Evolutionary conservation across 2,329 filamentous ascomycete species (phyloP), one percentile per base, ranked within the genome.

Genomic region (Curvularia sp.): DNA sequence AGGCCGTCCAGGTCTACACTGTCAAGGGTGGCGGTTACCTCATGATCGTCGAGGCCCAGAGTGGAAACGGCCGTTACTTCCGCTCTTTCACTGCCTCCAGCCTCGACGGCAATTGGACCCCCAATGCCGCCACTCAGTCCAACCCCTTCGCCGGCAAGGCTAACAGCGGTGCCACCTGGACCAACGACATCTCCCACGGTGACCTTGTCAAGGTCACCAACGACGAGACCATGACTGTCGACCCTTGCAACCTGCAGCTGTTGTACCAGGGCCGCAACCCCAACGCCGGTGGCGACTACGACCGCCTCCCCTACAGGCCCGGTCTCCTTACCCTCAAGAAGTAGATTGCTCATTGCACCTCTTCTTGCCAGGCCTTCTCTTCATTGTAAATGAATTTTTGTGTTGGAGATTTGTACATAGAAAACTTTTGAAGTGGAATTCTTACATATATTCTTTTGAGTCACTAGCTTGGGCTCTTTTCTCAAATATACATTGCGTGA

Each of bases 41-140:
- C 55, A 89, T 89, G 85, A 82, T 89, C n/a, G 86, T 89, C 33
- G 88, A 90, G 73, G 80, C 85, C 0, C 83, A 85, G 43, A 87
- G 87, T 0, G 38, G 73, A 0, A 75, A 80, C 31, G 87, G 87
- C 0, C 82, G 88, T 2, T 90, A 85, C 75, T 89, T 89, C 83
- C 86, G 87, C 57, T 88, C 86, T 0, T 89, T 86, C 78, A 89
- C 86, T 0, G 84, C 88, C 13, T 81, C 77, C 43, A 84, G 78
- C 66, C 79, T 89, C 8, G 69, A 72, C 38, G 88, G 87, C 8
- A 51, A 72, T 4, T 90, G 87, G 87, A 87, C 85, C 0, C 63
- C 81, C 9, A 83, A 88, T 66, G 85, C 86, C 1, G 78, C 78
- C 0, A 81, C 68, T 13, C 87, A 89, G 77, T 74, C 68, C 64